Conservation (phyloP, 2,329 filamentous ascomycete genomes). For the Fonsecaea pedrosoi region DNA sequence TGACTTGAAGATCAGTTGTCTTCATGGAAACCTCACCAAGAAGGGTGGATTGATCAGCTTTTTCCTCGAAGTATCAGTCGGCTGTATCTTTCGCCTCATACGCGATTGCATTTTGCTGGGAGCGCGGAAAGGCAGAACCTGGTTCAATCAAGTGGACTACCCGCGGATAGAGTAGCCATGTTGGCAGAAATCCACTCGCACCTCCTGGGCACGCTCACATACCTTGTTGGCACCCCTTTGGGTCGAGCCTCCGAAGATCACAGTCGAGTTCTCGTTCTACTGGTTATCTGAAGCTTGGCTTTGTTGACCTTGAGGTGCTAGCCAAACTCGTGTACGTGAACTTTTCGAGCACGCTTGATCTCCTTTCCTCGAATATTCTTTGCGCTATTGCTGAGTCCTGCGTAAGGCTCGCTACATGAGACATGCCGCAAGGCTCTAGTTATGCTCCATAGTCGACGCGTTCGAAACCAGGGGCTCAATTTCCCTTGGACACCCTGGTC, state of each 20-base stretch:
- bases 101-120: neutral
- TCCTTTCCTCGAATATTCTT: neutral
- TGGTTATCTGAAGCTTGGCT: neutral
- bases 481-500: slow-evolving; percentile 2
- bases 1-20: neutral
- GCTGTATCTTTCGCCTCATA: neutral
- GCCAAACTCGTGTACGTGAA: slow-evolving; percentile 12
- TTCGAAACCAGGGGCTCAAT: neutral
- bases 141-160: neutral
- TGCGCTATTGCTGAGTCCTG: neutral
- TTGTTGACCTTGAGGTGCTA: slow-evolving; percentile 3
- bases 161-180: neutral
- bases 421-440: slow-evolving; percentile 16
- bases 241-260: neutral
- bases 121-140: neutral
- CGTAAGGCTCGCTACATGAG: slow-evolving; percentile 11
- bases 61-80: neutral
- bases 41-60: neutral
- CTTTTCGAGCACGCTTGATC: neutral
- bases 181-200: neutral
- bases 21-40: neutral
- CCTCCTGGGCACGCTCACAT: neutral
- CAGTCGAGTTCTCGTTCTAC: neutral
- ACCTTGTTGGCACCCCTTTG: neutral
- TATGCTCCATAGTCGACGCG: neutral